phyloP scores from a whole-genome alignment of 495 filamentous ascomycete species.

The Ascodesmis nigricans region DNA sequence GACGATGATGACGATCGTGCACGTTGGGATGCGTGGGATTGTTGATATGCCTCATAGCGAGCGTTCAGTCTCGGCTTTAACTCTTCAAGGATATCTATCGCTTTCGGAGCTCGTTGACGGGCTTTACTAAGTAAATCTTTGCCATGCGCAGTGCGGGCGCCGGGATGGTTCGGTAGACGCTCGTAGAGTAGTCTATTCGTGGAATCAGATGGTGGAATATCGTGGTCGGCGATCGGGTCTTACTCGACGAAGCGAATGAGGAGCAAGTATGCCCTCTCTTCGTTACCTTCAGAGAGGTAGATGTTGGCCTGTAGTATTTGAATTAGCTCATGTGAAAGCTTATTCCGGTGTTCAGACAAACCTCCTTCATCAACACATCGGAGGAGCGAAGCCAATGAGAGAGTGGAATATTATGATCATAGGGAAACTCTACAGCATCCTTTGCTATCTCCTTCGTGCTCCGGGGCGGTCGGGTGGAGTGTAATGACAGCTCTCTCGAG shows the following conservation, averaged over 20 bases:
- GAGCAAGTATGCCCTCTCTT: constrained; percentile 68
- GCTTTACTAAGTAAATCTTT: constrained; percentile 20
- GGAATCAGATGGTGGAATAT: constrained; percentile 2
- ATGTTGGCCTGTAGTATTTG: constrained; percentile 51
- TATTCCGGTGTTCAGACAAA: constrained; percentile 24
- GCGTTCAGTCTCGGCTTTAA: constrained; percentile 46
- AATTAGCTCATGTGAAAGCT: too few species aligned
- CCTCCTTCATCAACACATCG: constrained; percentile 57
- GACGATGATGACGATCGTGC: constrained; percentile 2
- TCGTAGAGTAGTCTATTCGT: constrained; percentile 21
- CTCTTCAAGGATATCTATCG: constrained; percentile 38
- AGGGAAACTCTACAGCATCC: constrained; percentile 54
- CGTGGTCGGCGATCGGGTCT: not conserved
- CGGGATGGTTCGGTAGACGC: constrained; percentile 25
- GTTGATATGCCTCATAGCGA: constrained; percentile 30
- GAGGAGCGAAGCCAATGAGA: constrained; percentile 68
- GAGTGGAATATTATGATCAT: constrained; percentile 47
- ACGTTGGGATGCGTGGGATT: constrained; percentile 5
- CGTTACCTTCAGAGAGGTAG: constrained; percentile 67
- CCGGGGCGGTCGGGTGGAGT: constrained; percentile 31
- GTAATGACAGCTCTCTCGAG: constrained; percentile 8
- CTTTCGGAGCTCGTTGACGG: constrained; percentile 32
- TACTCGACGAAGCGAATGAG: constrained; percentile 52
- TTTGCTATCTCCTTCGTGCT: constrained; percentile 49
- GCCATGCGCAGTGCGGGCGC: constrained; percentile 12